Base-by-base conservation (phyloP, 2,329 filamentous ascomycete species). In the Chaetomium strumarium region DNA sequence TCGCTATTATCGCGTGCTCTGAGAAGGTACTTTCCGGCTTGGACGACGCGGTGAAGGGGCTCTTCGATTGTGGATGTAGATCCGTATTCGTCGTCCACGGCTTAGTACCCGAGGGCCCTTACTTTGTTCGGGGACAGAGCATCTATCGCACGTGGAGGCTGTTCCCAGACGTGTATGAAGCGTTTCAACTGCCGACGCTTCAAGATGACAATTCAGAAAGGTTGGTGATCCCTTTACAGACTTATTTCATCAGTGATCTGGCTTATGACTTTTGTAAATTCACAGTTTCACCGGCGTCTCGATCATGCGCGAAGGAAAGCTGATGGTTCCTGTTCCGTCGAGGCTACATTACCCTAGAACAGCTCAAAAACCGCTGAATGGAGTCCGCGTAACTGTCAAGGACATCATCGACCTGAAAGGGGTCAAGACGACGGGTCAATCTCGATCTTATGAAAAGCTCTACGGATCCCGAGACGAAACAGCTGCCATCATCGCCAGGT, bases 391-490 rank as follows among this genome's bases (percentile, higher is more conserved):
- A 6, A 45, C 48, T 1, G 43, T 55, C 7, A 55, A 55, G 40
- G 53, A 55, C 13, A 48, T 45, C 29, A 45, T 55, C 17, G 44
- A 52, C 31, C 38, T 55, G 13, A 31, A 46, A 20, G 53, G 48
- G 2, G 29, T 49, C n/a, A 38, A 52, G 17, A 55, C 44, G 0
- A 40, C 44, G 2, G 39, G 44, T 5, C 39, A 48, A 24, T 49
- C 33, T n/a, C 19, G 38, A 43, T 40, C 48, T 1, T 55, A 45
- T 8, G 20, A 40, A 16, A 48, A 48, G 20, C 20, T 48, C 16
- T 16, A 14, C 40, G 14, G 17, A 12, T 14, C 20, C 7, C 20
- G 14, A 16, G 20, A 29, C 24, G 40, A 43, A 13, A 43, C 20
- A 10, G 20, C 40, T 19, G 13, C 40, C 13, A 29, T 30, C 40